These are phyloP conservation scores for Bremia lactucae DNA, from an alignment of 352 stramenopile genomes.

Conservation along the genomic window DNA sequence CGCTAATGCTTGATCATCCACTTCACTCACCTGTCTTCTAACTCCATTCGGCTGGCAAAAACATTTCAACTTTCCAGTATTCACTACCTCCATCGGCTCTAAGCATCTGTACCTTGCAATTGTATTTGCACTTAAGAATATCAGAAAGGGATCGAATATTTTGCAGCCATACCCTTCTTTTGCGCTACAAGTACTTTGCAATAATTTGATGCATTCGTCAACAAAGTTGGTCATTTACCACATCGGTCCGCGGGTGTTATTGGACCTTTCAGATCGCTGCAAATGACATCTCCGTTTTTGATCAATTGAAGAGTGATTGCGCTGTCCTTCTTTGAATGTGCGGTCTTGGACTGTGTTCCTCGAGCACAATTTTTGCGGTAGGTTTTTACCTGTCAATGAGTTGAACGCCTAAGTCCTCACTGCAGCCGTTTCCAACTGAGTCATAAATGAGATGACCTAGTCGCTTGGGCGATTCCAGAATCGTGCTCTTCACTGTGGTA, in stretches of 20 bases:
- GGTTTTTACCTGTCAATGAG: no score
- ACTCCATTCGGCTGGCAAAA: constrained; percentile 13
- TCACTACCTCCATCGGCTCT: constrained; percentile 12
- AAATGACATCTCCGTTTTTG: no score
- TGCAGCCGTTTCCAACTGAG: no score
- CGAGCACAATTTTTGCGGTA: neutral
- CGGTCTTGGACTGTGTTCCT: constrained; percentile 2
- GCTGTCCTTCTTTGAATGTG: constrained; percentile 1
- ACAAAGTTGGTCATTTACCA: constrained; percentile 7
- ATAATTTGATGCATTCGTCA: constrained; percentile 6
- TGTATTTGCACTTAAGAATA: constrained; percentile 1
- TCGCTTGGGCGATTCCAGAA: neutral
- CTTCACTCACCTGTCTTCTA: constrained; percentile 9
- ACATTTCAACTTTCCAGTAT: constrained; percentile 16
- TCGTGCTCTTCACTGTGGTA: neutral
- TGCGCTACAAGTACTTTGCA: constrained; percentile 7
- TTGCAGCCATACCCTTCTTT: constrained; percentile 1
- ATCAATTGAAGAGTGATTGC: constrained; percentile 1
- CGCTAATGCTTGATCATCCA: constrained; percentile 15
- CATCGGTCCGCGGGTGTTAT: neutral
- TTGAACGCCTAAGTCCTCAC: neutral
- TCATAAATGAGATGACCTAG: constrained; percentile 2
- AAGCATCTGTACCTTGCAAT: constrained; percentile 2
- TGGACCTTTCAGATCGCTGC: constrained; percentile 3
- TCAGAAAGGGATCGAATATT: constrained; percentile 5